Conservation (phyloP, 129 eudicot genomes). For the Chrysanthemum lavandulifolium region DNA sequence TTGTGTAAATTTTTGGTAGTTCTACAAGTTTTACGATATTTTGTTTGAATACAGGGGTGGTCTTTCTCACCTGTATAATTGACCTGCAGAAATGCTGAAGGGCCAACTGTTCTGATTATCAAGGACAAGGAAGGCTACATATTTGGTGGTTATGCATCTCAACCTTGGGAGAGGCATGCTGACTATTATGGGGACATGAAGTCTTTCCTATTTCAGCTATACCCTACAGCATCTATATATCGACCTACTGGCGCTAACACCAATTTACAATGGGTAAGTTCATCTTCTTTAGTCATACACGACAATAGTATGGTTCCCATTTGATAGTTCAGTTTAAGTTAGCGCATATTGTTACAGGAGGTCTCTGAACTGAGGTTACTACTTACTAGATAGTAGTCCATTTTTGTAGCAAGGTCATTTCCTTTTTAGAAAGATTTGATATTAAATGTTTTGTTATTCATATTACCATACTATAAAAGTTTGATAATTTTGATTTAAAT, state of each 20-base stretch:
- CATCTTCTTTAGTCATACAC: background rate
- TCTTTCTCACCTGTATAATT: no score
- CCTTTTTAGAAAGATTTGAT: background rate
- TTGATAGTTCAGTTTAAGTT: background rate
- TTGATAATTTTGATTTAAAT: no score
- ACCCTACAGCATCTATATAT: constrained; percentile 68
- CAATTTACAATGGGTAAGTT: constrained; percentile 85
- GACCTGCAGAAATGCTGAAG: constrained; percentile 63
- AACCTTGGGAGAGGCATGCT: constrained; percentile 85
- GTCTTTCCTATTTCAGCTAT: constrained; percentile 80
- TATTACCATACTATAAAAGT: no score
- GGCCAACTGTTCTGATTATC: constrained; percentile 73
- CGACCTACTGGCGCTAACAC: constrained; percentile 92
- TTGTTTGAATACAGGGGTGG: background rate
- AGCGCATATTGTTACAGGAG: background rate
- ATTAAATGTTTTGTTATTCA: background rate
- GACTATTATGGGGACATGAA: constrained; percentile 96
- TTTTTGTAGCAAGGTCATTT: background rate
- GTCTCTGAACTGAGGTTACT: no score
- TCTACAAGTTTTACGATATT: background rate
- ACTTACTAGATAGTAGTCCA: no score
- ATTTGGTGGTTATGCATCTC: constrained; percentile 96
- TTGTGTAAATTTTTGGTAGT: background rate
- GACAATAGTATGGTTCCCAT: background rate
- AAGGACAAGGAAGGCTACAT: constrained; percentile 84